phyloP scores from a whole-genome alignment of 805 yeast species.

The Ogataea pini region DNA sequence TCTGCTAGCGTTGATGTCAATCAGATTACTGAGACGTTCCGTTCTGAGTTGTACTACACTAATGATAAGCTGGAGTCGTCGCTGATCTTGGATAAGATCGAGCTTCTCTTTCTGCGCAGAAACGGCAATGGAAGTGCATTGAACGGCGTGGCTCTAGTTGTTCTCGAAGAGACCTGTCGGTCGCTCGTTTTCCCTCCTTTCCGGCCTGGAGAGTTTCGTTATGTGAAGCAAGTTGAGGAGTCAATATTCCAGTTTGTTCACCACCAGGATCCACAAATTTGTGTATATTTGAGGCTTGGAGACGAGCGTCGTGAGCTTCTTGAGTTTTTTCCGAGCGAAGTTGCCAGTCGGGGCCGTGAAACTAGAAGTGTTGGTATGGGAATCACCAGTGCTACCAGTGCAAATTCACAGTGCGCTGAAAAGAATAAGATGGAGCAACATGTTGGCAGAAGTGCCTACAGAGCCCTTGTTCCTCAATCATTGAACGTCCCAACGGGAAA shows the following conservation, averaged over 20 bases:
- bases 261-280: slow-evolving; percentile 17
- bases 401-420: background rate
- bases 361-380: slow-evolving; percentile 13
- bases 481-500: background rate
- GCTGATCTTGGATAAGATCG: slow-evolving; percentile 23
- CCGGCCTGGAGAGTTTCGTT: slow-evolving; percentile 29
- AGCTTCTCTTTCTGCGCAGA: slow-evolving; percentile 20
- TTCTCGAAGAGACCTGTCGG: slow-evolving; percentile 32
- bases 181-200: slow-evolving; percentile 39
- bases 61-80: slow-evolving; percentile 25
- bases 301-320: slow-evolving; percentile 3
- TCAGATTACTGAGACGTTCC: slow-evolving; percentile 9
- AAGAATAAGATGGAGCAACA: too few relatives aligned
- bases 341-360: background rate
- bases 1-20: slow-evolving; percentile 21
- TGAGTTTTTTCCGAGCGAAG: slow-evolving; percentile 9
- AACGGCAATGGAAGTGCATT: background rate
- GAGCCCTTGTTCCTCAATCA: slow-evolving; percentile 2
- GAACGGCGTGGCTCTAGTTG: slow-evolving; percentile 30
- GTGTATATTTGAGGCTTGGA: slow-evolving; percentile 20
- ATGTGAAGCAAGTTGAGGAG: slow-evolving; percentile 20
- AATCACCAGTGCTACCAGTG: slow-evolving; percentile 9
- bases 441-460: background rate
- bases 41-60: slow-evolving; percentile 30
- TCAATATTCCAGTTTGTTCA: slow-evolving; percentile 22